phyloP scores from a whole-genome alignment of 306 rosid genomes.

The Vigna radiata region DNA sequence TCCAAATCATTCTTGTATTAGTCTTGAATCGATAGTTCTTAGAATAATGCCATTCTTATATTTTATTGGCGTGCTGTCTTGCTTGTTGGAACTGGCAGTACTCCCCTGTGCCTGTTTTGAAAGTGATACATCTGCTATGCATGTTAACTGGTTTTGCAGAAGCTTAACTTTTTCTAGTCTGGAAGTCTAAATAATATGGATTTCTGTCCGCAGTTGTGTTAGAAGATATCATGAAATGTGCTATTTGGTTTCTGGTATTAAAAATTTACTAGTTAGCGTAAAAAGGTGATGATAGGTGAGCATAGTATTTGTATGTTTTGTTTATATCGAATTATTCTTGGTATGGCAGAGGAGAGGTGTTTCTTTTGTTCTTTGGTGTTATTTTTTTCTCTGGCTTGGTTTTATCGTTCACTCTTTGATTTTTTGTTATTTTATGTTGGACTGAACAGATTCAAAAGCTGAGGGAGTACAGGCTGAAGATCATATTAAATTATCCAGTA shows the following conservation, averaged over 20 bases:
- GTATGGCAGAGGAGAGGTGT: background rate
- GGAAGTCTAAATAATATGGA: constrained; percentile 14
- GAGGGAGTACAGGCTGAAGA: constrained; percentile 65
- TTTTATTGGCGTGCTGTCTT: too few relatives aligned
- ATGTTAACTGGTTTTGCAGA: constrained; percentile 8
- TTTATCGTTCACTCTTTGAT: background rate
- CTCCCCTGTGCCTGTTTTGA: too few relatives aligned
- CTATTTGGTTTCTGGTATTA: background rate
- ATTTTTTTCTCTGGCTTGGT: background rate
- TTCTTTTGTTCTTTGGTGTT: constrained; percentile 22
- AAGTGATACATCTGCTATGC: background rate
- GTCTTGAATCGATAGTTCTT: too few relatives aligned
- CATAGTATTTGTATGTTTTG: background rate
- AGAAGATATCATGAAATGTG: background rate
- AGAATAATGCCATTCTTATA: too few relatives aligned
- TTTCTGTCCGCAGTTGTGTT: constrained; percentile 28
- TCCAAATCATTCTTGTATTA: too few relatives aligned
- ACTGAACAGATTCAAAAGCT: constrained; percentile 74
- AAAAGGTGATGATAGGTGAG: background rate
- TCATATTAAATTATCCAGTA: constrained; percentile 67
- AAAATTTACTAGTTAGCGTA: constrained; percentile 1
- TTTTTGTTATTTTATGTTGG: background rate
- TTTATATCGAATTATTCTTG: background rate
- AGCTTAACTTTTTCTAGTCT: background rate
- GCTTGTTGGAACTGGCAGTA: too few relatives aligned